Evolutionary conservation across 2,329 filamentous ascomycete genomes (phyloP).

Genomic region (Hypoxylon sp.): DNA sequence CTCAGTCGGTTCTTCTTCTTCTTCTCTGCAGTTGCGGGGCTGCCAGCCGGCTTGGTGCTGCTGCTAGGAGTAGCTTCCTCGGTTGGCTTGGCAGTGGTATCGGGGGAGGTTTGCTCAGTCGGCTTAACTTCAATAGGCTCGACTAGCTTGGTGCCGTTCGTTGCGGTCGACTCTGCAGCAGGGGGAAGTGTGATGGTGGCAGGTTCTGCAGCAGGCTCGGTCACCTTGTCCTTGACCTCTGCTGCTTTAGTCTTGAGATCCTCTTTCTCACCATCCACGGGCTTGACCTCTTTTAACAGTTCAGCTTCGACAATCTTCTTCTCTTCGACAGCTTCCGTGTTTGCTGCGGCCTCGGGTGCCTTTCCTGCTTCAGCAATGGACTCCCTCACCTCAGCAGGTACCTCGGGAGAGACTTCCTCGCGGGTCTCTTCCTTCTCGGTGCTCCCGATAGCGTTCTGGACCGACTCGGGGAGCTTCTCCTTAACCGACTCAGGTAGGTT

Average conservation of each 20-base stretch:
- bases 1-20: constrained; percentile 77
- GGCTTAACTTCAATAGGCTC: constrained; percentile 39
- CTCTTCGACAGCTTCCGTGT: constrained; percentile 75
- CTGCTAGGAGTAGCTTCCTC: constrained; percentile 34
- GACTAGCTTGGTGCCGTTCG: constrained; percentile 40
- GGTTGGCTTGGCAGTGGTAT: constrained; percentile 39
- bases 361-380: constrained; percentile 68
- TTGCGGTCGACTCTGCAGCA: constrained; percentile 37
- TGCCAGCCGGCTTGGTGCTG: constrained; percentile 50
- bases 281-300: constrained; percentile 73
- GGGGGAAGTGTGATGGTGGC: constrained; percentile 36
- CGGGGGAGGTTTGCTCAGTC: constrained; percentile 39
- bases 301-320: constrained; percentile 82
- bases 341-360: constrained; percentile 77
- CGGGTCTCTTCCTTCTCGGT: constrained; percentile 57
- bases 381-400: constrained; percentile 68
- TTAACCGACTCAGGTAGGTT: constrained; percentile 67
- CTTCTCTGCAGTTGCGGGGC: constrained; percentile 61
- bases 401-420: constrained; percentile 61
- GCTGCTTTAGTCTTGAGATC: constrained; percentile 26
- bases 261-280: constrained; percentile 49
- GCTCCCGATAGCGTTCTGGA: constrained; percentile 61
- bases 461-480: constrained; percentile 61
- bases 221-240: constrained; percentile 33
- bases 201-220: constrained; percentile 33